phyloP scores from a whole-genome alignment of 371 early-diverging fungal species.

The Apophysomyces variabilis region DNA sequence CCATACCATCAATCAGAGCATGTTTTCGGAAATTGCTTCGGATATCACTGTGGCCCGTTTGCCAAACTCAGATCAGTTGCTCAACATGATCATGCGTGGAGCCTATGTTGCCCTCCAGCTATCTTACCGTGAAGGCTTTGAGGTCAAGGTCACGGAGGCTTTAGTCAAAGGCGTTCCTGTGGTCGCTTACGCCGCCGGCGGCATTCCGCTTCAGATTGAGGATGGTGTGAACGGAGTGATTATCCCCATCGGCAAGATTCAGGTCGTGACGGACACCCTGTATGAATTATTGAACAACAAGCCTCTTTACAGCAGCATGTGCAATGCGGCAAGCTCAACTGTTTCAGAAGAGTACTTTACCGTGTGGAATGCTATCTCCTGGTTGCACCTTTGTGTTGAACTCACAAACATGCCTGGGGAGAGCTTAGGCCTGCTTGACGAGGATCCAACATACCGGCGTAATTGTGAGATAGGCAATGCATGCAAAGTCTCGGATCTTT shows the following conservation, averaged over 20 bases:
- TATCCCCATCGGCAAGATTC: conserved; percentile 64
- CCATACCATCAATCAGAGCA: conserved; percentile 42
- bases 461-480: conserved; percentile 34
- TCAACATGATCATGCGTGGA: conserved; percentile 73
- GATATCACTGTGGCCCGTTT: conserved; percentile 72
- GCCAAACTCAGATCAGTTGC: conserved; percentile 82
- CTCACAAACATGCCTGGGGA: conserved; percentile 46
- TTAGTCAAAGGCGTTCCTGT: conserved; percentile 74
- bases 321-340: conserved; percentile 42
- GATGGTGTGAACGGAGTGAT: conserved; percentile 71
- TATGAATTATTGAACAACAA: conserved; percentile 50
- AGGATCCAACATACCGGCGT: conserved; percentile 24
- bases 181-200: conserved; percentile 72
- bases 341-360: conserved; percentile 75
- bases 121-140: conserved; percentile 86
- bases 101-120: conserved; percentile 80
- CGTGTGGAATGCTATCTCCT: conserved; percentile 67
- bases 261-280: conserved; percentile 62
- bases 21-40: conserved; percentile 51
- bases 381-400: conserved; percentile 67
- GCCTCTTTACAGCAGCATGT: conserved; percentile 48
- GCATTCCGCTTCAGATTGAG: conserved; percentile 84
- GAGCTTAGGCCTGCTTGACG: conserved; percentile 24
- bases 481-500: conserved; percentile 36
- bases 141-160: conserved; percentile 92